Base-by-base conservation (phyloP, 805 yeast species). In the Isabelozyma pseudorhagii region DNA sequence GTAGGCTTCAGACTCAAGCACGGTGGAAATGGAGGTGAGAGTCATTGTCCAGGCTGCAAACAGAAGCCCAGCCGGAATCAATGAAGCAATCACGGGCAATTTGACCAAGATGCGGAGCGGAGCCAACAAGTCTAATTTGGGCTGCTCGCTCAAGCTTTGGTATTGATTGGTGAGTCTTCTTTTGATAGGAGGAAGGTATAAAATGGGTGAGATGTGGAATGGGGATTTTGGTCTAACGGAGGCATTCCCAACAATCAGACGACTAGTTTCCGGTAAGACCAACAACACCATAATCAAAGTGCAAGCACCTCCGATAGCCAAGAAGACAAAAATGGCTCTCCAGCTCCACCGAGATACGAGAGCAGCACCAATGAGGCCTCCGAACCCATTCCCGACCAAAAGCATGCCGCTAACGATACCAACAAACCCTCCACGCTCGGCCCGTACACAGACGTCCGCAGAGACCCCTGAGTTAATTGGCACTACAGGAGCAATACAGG, bases 301-400 rank as follows among this genome's bases (percentile, higher is more conserved):
- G 2, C 64, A 50, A 4, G 85, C 85, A 29, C 85, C 79, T 8
- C 86, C 82, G 27, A 86, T 83, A 1, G 87, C 82, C 46, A 87
- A 66, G 53, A 90, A 87, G 82, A 89, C 82, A 57, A 87, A 87
- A n/a, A 85, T 79, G 0, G 90, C 81, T 56, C 92, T 74, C 96
- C 97, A 90, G 15, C 60, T 52, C 45, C 59, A 60, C 25, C 38
- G 41, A 18, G 57, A 53, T 5, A 69, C 55, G 15, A 81, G 74
- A 4, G 80, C 74, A 72, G 88, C 61, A 5, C 70, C 70, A 18
- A 89, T 68, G n/a, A 91, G 68, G 0, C 96, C 89, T 9, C 96
- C 93, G 53, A 89, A 74, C 2, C 89, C 90, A 58, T 84, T 85
- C 1, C 96, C 96, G 7, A 87, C 56, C 31, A 87, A 74, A 14